phyloP scores from a whole-genome alignment of 208 protist species.

The Acanthamoeba culbertsoni region DNA sequence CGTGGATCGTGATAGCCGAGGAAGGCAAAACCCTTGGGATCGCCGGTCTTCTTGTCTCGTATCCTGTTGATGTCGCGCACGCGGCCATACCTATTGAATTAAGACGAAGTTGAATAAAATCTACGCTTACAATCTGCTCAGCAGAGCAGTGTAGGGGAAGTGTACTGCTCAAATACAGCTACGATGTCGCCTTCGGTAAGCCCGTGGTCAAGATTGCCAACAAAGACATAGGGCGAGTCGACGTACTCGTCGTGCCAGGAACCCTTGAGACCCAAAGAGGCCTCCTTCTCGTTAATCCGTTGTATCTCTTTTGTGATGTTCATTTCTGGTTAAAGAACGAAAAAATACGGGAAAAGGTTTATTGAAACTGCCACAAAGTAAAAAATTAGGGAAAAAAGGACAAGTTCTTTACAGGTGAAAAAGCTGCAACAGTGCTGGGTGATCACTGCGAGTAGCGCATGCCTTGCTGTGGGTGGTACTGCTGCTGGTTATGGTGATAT shows the following conservation, averaged over 20 bases:
- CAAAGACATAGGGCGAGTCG: slow-evolving; percentile 68
- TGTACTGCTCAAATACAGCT: slow-evolving; percentile 81
- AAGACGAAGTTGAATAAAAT: neutral
- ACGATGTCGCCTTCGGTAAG: slow-evolving; percentile 78
- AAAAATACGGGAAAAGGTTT: neutral
- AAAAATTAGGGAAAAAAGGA: too few relatives aligned
- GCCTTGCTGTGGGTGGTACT: neutral
- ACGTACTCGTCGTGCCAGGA: slow-evolving; percentile 75
- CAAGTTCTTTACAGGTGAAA: too few relatives aligned
- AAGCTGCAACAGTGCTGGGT: neutral
- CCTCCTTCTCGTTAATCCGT: slow-evolving; percentile 67
- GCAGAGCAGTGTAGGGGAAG: neutral
- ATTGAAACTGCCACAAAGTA: neutral
- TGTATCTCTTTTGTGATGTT: slow-evolving; percentile 67
- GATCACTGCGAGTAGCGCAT: neutral
- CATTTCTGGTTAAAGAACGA: neutral
- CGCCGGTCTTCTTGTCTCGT: slow-evolving; percentile 82
- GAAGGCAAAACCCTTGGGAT: slow-evolving; percentile 82
- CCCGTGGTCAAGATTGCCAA: slow-evolving; percentile 62
- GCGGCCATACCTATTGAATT: slow-evolving; percentile 68
- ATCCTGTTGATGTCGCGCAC: slow-evolving; percentile 83
- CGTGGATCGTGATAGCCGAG: slow-evolving; percentile 88
- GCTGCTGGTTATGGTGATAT: neutral
- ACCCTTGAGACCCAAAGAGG: neutral
- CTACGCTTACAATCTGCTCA: too few relatives aligned